Base-by-base conservation (phyloP, 2,329 filamentous ascomycete species). In the Nemania diffusa region DNA sequence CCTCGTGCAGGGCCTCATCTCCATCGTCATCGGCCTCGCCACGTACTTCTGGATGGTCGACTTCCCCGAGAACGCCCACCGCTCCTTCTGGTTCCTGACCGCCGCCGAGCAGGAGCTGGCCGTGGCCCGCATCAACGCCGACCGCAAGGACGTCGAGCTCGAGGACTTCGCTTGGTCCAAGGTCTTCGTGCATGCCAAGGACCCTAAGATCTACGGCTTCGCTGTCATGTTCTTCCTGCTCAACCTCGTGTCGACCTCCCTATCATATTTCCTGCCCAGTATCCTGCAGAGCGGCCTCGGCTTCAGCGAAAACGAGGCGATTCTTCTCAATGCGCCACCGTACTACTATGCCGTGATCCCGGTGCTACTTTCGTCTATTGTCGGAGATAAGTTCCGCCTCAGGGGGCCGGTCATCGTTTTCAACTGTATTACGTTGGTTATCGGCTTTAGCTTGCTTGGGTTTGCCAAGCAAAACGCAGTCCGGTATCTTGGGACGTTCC, bases 31-130 rank as follows among this genome's bases (percentile, higher is more conserved):
- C 22, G 89, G 89, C 2, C 72, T 90, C 32, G 65, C 84, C 13
- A 90, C 89, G 0, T 91, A 88, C 73, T 90, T 88, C 83, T 91
- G 89, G 89, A 91, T 92, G 79, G 82, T 91, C 48, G 88, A 91
- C 73, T 91, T 92, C 69, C 89, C 89, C 0, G 89, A 91, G 71
- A 82, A 87, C 27, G 82, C 87, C 0, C 81, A 87, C 59, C 78
- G 78, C 13, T 88, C 85, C 57, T 85, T 88, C 70, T 81, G 76
- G 71, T 92, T 91, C 73, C 80, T 91, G 24, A 84, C 82, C 2
- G 74, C 82, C 7, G 79, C 83, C 20, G 89, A 91, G 75, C 84
- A 85, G 42, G 76, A 79, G n/a, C 73, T 91, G 3, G 88, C 87
- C 1, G 81, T 87, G 1, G 77, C 79, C 4, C 82, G 89, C 5